Conservation (phyloP, 345 rosid species). For the Tarenaya hassleriana region DNA sequence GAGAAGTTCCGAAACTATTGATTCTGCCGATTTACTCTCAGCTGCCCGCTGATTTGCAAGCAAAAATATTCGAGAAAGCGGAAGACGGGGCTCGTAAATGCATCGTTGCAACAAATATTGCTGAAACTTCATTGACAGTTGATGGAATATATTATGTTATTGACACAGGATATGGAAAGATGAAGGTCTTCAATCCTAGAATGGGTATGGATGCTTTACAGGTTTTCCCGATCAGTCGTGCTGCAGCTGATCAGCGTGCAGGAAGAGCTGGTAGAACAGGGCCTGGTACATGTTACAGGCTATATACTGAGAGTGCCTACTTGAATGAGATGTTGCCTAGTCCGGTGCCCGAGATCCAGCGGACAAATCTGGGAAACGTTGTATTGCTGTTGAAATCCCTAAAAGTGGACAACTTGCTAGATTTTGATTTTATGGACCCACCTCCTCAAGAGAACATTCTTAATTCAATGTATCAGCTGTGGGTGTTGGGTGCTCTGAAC, state of each 20-base stretch:
- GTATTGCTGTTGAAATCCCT: constrained; percentile 89
- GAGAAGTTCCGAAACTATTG: constrained; percentile 64
- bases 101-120: constrained; percentile 96
- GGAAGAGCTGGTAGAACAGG: constrained; percentile 99
- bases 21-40: constrained; percentile 97
- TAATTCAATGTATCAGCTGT: constrained; percentile 94
- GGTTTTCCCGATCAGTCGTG: constrained; percentile 92
- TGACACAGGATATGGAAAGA: constrained; percentile 92
- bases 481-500: constrained; percentile 94
- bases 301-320: constrained; percentile 88
- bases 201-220: constrained; percentile 99
- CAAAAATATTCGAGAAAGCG: constrained; percentile 90
- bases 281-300: constrained; percentile 93
- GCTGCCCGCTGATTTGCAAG: constrained; percentile 96
- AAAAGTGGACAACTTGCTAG: constrained; percentile 79
- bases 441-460: constrained; percentile 98
- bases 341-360: constrained; percentile 96
- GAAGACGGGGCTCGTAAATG: constrained; percentile 97
- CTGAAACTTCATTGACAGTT: constrained; percentile 93
- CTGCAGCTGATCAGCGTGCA: constrained; percentile 95
- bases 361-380: constrained; percentile 95
- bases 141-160: constrained; percentile 93
- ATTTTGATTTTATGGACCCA: constrained; percentile 98
- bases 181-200: constrained; percentile 96
- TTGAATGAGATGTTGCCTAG: constrained; percentile 80